These are phyloP conservation scores for Colletotrichum euphorbiae DNA, from an alignment of 2,329 filamentous ascomycete genomes.

Conservation along the genomic window DNA sequence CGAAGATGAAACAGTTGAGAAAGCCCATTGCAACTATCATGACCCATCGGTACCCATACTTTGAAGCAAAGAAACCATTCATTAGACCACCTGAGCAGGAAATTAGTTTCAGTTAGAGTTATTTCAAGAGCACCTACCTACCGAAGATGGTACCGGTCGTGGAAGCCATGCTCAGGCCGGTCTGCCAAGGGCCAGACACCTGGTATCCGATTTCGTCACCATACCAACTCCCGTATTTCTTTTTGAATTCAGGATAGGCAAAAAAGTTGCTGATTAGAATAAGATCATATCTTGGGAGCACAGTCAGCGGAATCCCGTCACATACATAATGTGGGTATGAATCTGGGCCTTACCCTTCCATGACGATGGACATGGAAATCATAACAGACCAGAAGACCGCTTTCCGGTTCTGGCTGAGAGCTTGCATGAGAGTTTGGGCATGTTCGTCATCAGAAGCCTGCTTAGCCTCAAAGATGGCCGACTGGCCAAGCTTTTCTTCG, in stretches of 20 bases:
- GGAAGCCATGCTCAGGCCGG: constrained; percentile 59
- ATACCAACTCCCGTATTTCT: constrained; percentile 54
- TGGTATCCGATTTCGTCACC: constrained; percentile 54
- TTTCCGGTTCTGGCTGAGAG: constrained; percentile 48
- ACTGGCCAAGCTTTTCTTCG: constrained; percentile 32
- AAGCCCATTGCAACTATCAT: constrained; percentile 48
- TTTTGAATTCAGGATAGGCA: constrained; percentile 53
- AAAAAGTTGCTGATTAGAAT: constrained; percentile 57
- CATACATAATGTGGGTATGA: fast-evolving
- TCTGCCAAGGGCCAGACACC: constrained; percentile 64
- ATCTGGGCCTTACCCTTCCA: constrained; percentile 59
- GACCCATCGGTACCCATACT: constrained; percentile 57
- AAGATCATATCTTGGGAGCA: constrained; percentile 12
- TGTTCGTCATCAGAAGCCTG: constrained; percentile 43
- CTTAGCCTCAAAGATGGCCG: constrained; percentile 36
- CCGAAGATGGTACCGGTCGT: constrained; percentile 50
- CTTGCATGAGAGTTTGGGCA: constrained; percentile 44
- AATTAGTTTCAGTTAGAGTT: not conserved
- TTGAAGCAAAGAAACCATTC: constrained; percentile 55
- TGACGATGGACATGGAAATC: constrained; percentile 59
- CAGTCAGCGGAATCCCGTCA: too few species aligned
- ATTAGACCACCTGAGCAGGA: constrained; percentile 47
- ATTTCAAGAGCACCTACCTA: constrained; percentile 44
- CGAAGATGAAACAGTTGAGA: constrained; percentile 58
- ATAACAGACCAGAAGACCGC: constrained; percentile 53